phyloP scores from a whole-genome alignment of 352 stramenopile species.

The Phytophthora sp. region DNA sequence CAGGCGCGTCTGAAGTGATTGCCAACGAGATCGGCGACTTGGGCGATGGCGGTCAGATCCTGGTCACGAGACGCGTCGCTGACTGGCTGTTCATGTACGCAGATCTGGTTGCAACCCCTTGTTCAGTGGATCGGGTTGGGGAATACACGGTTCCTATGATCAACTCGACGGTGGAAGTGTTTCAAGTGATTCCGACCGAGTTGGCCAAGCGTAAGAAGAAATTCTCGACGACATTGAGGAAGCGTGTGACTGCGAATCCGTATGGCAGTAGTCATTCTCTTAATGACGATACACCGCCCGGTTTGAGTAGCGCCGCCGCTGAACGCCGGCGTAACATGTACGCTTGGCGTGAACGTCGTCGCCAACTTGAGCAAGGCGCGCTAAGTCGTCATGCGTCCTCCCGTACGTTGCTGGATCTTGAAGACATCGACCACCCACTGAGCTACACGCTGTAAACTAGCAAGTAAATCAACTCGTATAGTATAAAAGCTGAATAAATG shows the following conservation, averaged over 20 bases:
- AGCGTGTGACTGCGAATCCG: constrained; percentile 17
- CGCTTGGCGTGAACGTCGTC: constrained; percentile 36
- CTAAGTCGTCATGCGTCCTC: constrained; percentile 32
- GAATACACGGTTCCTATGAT: constrained; percentile 51
- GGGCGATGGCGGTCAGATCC: constrained; percentile 59
- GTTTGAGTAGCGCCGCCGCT: constrained; percentile 30
- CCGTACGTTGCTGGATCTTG: constrained; percentile 15
- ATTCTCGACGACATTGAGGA: constrained; percentile 44
- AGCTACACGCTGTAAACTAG: constrained; percentile 32
- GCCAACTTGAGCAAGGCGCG: constrained; percentile 31
- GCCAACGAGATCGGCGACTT: constrained; percentile 60
- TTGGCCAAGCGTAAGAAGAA: constrained; percentile 45
- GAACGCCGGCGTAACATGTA: constrained; percentile 38
- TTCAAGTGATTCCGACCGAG: constrained; percentile 43
- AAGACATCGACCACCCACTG: constrained; percentile 3
- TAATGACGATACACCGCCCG: constrained; percentile 14
- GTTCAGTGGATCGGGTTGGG: constrained; percentile 40
- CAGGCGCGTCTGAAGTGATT: constrained; percentile 55
- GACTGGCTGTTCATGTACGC: constrained; percentile 53
- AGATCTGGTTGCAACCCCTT: constrained; percentile 47
- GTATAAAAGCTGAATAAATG: constrained; percentile 8
- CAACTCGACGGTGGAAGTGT: constrained; percentile 46
- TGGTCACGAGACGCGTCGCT: constrained; percentile 54
- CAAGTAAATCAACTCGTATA: constrained; percentile 17
- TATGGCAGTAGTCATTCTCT: constrained; percentile 4